A percentile compares a stretch with the other conserved stretches of the same genome.
These are phyloP conservation scores for Passiflora organensis DNA, from an alignment of 345 rosid genomes.

Conservation along the genomic window DNA sequence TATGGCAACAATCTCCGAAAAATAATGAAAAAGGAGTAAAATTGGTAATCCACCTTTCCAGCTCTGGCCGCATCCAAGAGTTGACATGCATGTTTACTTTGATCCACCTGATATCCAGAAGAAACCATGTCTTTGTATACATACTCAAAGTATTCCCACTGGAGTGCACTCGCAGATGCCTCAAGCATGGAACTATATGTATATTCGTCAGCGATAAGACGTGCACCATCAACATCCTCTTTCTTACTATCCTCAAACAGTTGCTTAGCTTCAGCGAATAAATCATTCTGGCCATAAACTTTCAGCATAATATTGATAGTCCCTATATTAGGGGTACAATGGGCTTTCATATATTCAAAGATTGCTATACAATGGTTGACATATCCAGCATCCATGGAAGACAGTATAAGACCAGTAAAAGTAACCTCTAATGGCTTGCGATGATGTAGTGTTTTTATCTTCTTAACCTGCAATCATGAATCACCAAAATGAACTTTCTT, in stretches of 20 bases:
- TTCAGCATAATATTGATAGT: slow-evolving; percentile 80
- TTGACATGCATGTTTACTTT: slow-evolving; percentile 48
- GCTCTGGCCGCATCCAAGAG: slow-evolving; percentile 74
- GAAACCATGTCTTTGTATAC: slow-evolving; percentile 75
- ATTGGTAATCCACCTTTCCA: slow-evolving; percentile 59
- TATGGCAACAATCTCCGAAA: not conserved
- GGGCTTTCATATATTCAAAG: slow-evolving; percentile 63
- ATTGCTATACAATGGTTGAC: slow-evolving; percentile 60
- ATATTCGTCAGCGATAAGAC: slow-evolving; percentile 54
- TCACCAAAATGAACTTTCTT: not conserved
- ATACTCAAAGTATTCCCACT: slow-evolving; percentile 89
- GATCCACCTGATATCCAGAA: slow-evolving; percentile 63
- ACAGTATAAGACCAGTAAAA: slow-evolving; percentile 74
- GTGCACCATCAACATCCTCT: slow-evolving; percentile 15
- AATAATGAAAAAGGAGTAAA: not conserved
- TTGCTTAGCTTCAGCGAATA: slow-evolving; percentile 76
- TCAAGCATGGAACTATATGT: slow-evolving; percentile 80
- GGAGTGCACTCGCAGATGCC: slow-evolving; percentile 73
- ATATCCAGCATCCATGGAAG: slow-evolving; percentile 76
- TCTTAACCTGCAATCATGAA: slow-evolving; percentile 50
- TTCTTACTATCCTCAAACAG: slow-evolving; percentile 58
- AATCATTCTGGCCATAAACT: slow-evolving; percentile 67
- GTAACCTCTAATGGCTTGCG: slow-evolving; percentile 68
- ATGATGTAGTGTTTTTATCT: slow-evolving; percentile 51
- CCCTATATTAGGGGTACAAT: slow-evolving; percentile 74